These are phyloP conservation scores for Malus hybrid DNA, from an alignment of 331 rosid species.

Conservation along the genomic window DNA sequence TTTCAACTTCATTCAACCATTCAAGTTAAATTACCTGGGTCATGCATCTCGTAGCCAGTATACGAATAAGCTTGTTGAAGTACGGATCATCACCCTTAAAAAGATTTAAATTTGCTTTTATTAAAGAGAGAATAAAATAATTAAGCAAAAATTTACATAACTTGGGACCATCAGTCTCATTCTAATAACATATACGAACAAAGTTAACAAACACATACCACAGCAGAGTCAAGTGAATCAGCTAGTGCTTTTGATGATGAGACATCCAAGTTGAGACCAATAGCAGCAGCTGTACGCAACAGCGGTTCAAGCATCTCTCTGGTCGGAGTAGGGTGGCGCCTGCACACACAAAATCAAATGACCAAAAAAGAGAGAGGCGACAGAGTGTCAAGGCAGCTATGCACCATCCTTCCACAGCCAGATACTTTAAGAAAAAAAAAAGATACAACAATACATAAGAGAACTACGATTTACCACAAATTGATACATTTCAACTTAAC, in stretches of 20 bases:
- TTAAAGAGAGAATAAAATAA: background rate
- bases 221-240: constrained; percentile 92
- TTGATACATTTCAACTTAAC: background rate
- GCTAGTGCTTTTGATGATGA: constrained; percentile 92
- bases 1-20: constrained; percentile 4
- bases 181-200: background rate
- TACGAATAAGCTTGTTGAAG: constrained; percentile 87
- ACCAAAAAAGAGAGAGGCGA: background rate
- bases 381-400: background rate
- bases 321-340: constrained; percentile 94
- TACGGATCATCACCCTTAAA: constrained; percentile 89
- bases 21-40: constrained; percentile 61
- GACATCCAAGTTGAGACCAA: constrained; percentile 82
- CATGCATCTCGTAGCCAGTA: constrained; percentile 96
- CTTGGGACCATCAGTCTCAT: background rate
- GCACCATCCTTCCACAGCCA: background rate
- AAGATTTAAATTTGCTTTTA: background rate
- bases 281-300: constrained; percentile 76
- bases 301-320: constrained; percentile 95
- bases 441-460: background rate
- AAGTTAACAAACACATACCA: constrained; percentile 39
- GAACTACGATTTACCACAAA: background rate
- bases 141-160: background rate
- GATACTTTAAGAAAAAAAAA: background rate
- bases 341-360: constrained; percentile 20